These are phyloP conservation scores for Cyclostephanos tholiformis DNA, from an alignment of 108 stramenopile species.

Conservation along the genomic window DNA sequence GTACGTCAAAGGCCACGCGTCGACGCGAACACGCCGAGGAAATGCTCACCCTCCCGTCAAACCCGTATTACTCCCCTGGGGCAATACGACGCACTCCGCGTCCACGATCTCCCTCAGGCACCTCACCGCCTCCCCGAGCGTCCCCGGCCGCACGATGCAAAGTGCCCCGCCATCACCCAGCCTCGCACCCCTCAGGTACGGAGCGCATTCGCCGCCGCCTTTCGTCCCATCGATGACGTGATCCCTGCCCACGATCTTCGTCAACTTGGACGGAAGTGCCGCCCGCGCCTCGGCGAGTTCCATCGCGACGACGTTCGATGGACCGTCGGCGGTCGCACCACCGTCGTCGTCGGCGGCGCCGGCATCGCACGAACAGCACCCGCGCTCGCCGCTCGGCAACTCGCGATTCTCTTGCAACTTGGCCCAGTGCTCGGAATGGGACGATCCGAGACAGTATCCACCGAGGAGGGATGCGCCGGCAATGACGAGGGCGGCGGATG, in stretches of 20 bases:
- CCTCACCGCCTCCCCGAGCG: conserved; percentile 58
- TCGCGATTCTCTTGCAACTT: conserved; percentile 37
- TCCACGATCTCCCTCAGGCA: conserved; percentile 68
- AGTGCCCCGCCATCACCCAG: conserved; percentile 65
- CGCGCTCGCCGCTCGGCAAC: conserved; percentile 49
- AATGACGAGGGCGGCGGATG: conserved; percentile 27
- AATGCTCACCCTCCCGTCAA: conserved; percentile 72
- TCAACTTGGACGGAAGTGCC: conserved; percentile 47
- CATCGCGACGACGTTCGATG: not conserved
- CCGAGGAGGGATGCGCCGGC: conserved; percentile 26
- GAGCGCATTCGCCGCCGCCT: conserved; percentile 39
- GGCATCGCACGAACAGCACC: conserved; percentile 45
- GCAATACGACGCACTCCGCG: conserved; percentile 61
- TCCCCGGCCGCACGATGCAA: conserved; percentile 70
- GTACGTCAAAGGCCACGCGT: not conserved
- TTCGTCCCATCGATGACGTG: conserved; percentile 62
- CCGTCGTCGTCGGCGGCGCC: not conserved
- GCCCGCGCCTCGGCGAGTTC: conserved; percentile 59
- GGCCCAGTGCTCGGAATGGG: conserved; percentile 26
- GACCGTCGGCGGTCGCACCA: conserved; percentile 1
- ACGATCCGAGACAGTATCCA: conserved; percentile 35
- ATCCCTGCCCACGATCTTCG: conserved; percentile 65
- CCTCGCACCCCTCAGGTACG: conserved; percentile 72
- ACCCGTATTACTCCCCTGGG: conserved; percentile 81
- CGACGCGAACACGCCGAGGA: not conserved